A percentile compares a stretch with the other conserved stretches of the same genome.
Conservation (phyloP, 495 filamentous ascomycete genomes). For the Tetracladium setigerum region DNA sequence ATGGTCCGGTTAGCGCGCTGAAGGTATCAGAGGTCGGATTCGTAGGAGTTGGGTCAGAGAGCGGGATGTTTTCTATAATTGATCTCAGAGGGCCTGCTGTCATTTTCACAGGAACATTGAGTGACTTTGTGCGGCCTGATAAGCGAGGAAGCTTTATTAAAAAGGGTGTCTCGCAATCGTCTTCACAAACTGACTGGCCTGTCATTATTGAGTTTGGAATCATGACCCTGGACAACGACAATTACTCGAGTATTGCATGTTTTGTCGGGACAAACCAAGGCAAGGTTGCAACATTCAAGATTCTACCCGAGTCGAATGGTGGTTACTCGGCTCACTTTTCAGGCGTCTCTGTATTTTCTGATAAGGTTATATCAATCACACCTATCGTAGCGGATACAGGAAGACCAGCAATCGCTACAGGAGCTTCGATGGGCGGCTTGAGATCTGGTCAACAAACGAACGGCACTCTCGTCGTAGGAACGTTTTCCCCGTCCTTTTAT, state of each 20-base stretch:
- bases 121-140: constrained; percentile 58
- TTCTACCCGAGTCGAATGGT: constrained; percentile 61
- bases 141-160: constrained; percentile 65
- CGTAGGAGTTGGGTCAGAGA: constrained; percentile 75
- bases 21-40: constrained; percentile 88
- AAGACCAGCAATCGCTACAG: constrained; percentile 65
- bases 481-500: constrained; percentile 13
- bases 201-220: constrained; percentile 83
- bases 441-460: constrained; percentile 62
- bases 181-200: constrained; percentile 55
- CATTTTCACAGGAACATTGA: constrained; percentile 65
- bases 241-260: constrained; percentile 87
- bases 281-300: constrained; percentile 78
- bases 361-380: constrained; percentile 63
- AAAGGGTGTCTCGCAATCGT: constrained; percentile 27
- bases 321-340: constrained; percentile 66
- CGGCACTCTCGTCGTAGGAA: constrained; percentile 55
- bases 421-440: constrained; percentile 59
- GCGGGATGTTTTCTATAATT: constrained; percentile 68
- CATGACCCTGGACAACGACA: constrained; percentile 85
- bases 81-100: constrained; percentile 83
- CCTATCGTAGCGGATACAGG: constrained; percentile 77
- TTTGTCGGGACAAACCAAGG: constrained; percentile 87
- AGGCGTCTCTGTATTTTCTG: constrained; percentile 58
- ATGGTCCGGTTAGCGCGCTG: constrained; percentile 69